A percentile compares a stretch with the other conserved stretches of the same genome.
These are phyloP conservation scores for Talaromyces stipitatus DNA, from an alignment of 495 filamentous ascomycete genomes.

Conservation along the genomic window DNA sequence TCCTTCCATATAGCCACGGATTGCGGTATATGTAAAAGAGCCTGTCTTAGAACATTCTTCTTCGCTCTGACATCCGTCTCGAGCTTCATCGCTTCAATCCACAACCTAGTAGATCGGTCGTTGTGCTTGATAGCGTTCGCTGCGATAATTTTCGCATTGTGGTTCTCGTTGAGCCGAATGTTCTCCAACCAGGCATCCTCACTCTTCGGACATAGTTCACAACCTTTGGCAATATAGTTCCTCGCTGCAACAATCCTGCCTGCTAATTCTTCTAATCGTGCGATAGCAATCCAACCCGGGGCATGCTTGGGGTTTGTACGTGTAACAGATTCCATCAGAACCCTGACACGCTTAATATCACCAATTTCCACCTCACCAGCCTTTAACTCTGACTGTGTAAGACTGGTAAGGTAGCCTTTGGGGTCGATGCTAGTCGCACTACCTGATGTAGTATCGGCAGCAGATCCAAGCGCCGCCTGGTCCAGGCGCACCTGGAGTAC, in stretches of 20 bases:
- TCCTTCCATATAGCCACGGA: conserved; percentile 96
- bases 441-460: conserved; percentile 63
- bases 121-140: conserved; percentile 88
- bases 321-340: conserved; percentile 86
- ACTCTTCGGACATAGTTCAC: conserved; percentile 83
- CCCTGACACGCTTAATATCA: conserved; percentile 92
- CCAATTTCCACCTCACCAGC: conserved; percentile 79
- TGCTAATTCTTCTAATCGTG: conserved; percentile 85
- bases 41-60: conserved; percentile 84
- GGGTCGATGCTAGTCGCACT: conserved; percentile 90
- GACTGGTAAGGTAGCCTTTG: conserved; percentile 88
- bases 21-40: conserved; percentile 80
- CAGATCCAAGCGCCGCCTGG: conserved; percentile 68
- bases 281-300: conserved; percentile 93
- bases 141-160: conserved; percentile 94
- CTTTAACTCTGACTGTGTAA: conserved; percentile 69
- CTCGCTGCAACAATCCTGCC: conserved; percentile 84
- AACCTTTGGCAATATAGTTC: conserved; percentile 76
- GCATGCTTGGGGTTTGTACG: conserved; percentile 92
- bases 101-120: conserved; percentile 77
- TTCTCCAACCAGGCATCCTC: conserved; percentile 95
- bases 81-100: conserved; percentile 91
- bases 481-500: conserved; percentile 87
- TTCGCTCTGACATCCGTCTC: conserved; percentile 72
- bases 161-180: conserved; percentile 82